A percentile compares a stretch with the other conserved stretches of the same genome.
Conservation (phyloP, 768 basidiomycete species). For the Ramaria rubella region DNA sequence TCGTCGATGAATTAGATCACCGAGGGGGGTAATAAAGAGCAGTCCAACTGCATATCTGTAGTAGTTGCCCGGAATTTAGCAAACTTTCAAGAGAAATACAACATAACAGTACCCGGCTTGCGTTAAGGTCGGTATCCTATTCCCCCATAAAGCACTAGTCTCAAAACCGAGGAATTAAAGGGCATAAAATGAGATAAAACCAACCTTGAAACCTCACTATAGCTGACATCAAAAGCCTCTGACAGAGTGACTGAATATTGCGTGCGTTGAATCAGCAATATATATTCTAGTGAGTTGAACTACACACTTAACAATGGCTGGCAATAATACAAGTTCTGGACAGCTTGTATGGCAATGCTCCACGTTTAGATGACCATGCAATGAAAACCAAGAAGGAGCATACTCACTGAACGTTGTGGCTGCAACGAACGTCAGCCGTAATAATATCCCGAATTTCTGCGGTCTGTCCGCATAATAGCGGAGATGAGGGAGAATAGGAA, state of each 20-base stretch:
- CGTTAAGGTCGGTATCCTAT: slow-evolving; percentile 26
- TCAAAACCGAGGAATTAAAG: neutral
- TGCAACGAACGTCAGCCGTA: slow-evolving; percentile 57
- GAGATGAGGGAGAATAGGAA: slow-evolving; percentile 55
- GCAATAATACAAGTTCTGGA: slow-evolving; percentile 78
- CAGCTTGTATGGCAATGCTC: slow-evolving; percentile 15
- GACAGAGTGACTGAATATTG: slow-evolving; percentile 20
- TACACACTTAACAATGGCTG: slow-evolving; percentile 68
- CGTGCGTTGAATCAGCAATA: neutral
- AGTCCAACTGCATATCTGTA: slow-evolving; percentile 65
- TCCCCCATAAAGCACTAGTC: no score
- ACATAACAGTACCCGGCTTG: slow-evolving; percentile 28
- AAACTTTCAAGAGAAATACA: slow-evolving; percentile 29
- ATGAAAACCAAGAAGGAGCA: neutral
- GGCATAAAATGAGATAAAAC: slow-evolving; percentile 8
- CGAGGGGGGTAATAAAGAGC: slow-evolving; percentile 71
- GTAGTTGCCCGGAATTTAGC: slow-evolving; percentile 15
- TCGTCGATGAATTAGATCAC: slow-evolving; percentile 74
- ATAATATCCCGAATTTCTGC: slow-evolving; percentile 43
- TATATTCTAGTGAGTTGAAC: neutral
- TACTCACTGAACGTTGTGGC: slow-evolving; percentile 51
- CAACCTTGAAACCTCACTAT: slow-evolving; percentile 13
- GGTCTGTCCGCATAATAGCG: slow-evolving; percentile 46
- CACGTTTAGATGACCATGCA: slow-evolving; percentile 8
- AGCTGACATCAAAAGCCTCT: slow-evolving; percentile 16